Evolutionary conservation across 768 basidiomycete species (phyloP), one percentile per base, ranked within the genome.

Genomic region (Rhodotorula toruloides): DNA sequence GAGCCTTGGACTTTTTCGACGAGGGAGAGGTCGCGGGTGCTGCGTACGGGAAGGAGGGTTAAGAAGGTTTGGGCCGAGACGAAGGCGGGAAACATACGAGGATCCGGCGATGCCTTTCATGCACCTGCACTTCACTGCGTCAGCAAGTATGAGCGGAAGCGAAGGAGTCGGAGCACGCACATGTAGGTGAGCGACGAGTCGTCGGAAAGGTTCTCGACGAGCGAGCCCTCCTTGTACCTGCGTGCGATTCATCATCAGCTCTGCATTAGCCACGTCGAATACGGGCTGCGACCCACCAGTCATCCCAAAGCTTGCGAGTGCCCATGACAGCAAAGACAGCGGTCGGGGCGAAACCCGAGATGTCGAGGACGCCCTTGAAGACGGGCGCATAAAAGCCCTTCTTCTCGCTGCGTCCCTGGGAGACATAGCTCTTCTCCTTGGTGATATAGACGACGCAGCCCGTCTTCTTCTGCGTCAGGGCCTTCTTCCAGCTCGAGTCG

Each of bases 161-260:
- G 7, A 25, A 27, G 10, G 10, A 31, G 19, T 22, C 2, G 44
- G 42, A 32, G 36, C 36, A 53, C 63, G 39, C 27, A 63, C 72
- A 70, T 73, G 56, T 73, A 73, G 34, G 68, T 70, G 36, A 73
- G 56, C 1, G 68, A 70, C 21, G 68, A 58, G n/a, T 58, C 57
- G 46, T 73, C 68, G 34, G 40, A 58, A 12, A 73, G 56, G 46
- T 73, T 69, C 39, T 59, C 65, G n/a, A 73, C 72, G 57, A 73
- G 63, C 14, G 70, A 64, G 21, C 72, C 72, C 36, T 66, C 67
- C 27, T 67, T 58, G 60, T 71, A 71, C 70, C 70, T 71, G 47
- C 19, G 12, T 13, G 47, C 21, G 17, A 13, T 12, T 2, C n/a
- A 29, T 12, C 19, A 14, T 14, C 14, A 12, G 21, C n/a, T 2